Conservation (phyloP, 2,329 filamentous ascomycete species). For the Colletotrichum camelliae region DNA sequence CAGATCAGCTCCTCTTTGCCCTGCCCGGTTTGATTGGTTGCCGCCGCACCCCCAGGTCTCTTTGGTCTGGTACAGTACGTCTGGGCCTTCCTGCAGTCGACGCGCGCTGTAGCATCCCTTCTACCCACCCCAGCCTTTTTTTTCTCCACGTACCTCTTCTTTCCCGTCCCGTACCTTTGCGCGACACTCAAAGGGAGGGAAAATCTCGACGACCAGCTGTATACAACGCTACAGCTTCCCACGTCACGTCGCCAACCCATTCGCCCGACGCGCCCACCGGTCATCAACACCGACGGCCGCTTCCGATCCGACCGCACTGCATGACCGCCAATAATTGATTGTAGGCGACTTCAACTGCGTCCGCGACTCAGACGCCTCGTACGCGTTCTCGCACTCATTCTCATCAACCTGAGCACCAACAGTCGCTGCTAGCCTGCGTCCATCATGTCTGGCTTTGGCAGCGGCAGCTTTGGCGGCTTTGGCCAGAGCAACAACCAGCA, state of each 20-base stretch:
- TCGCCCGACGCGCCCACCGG: slow-evolving; percentile 1
- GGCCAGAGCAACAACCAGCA: slow-evolving; percentile 59
- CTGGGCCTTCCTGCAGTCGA: neutral
- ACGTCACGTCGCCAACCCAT: slow-evolving; percentile 13
- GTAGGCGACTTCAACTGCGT: slow-evolving; percentile 4
- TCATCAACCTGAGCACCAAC: neutral
- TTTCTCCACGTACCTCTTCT: slow-evolving; percentile 19
- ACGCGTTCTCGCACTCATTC: neutral
- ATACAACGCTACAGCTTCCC: neutral
- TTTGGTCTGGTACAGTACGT: neutral
- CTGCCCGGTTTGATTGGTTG: neutral
- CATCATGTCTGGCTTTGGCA: slow-evolving; percentile 60
- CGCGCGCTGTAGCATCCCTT: slow-evolving; percentile 9
- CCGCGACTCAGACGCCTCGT: neutral
- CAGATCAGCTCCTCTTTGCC: neutral
- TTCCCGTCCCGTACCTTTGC: neutral
- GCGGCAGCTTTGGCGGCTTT: slow-evolving; percentile 60
- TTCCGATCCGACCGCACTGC: slow-evolving; percentile 1
- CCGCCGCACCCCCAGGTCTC: neutral
- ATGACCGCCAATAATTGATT: slow-evolving; percentile 16
- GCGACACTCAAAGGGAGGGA: neutral
- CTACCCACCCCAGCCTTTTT: slow-evolving; percentile 15
- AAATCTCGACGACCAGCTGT: slow-evolving; percentile 9
- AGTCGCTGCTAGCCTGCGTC: neutral
- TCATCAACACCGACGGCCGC: slow-evolving; percentile 1